phyloP scores from a whole-genome alignment of 2,329 filamentous ascomycete species.

The Amauroascus niger region DNA sequence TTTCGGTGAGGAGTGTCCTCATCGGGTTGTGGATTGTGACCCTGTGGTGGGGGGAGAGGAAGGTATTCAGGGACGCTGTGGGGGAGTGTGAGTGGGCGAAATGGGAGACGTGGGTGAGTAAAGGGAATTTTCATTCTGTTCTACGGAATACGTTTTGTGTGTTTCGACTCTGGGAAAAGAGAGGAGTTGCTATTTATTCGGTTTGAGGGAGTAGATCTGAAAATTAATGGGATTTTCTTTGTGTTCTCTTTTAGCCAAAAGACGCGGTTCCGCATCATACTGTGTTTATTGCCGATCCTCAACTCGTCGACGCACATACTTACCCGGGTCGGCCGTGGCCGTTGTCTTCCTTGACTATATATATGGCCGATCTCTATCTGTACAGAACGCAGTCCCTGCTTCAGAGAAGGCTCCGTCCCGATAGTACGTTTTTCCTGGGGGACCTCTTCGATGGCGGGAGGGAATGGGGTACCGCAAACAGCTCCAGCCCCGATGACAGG shows the following conservation, averaged over 20 bases:
- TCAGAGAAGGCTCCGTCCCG: slow-evolving; percentile 65
- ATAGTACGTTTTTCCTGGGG: slow-evolving; percentile 82
- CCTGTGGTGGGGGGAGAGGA: slow-evolving; percentile 77
- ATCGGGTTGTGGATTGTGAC: slow-evolving; percentile 65
- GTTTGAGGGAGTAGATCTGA: too few species aligned
- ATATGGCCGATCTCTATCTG: slow-evolving; percentile 83
- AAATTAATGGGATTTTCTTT: background rate
- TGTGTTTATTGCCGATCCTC: slow-evolving; percentile 77
- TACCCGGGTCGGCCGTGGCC: slow-evolving; percentile 76
- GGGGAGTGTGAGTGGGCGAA: slow-evolving; percentile 66
- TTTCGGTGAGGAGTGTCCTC: slow-evolving; percentile 53
- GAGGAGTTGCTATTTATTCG: too few species aligned
- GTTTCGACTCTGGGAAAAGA: too few species aligned
- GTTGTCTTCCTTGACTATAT: slow-evolving; percentile 54
- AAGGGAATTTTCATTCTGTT: background rate
- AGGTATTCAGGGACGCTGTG: slow-evolving; percentile 62
- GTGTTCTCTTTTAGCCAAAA: slow-evolving; percentile 49
- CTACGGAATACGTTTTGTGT: too few species aligned
- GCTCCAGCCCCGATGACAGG: slow-evolving; percentile 53
- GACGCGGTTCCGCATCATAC: slow-evolving; percentile 73
- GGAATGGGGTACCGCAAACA: slow-evolving; percentile 73
- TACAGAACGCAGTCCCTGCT: slow-evolving; percentile 70
- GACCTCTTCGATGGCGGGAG: slow-evolving; percentile 92
- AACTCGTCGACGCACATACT: slow-evolving; percentile 88
- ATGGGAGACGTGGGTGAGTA: slow-evolving; percentile 84